Evolutionary conservation across 192 early-diverging fungal genomes (phyloP).

Genomic region (Chytriomyces hyalinus): DNA sequence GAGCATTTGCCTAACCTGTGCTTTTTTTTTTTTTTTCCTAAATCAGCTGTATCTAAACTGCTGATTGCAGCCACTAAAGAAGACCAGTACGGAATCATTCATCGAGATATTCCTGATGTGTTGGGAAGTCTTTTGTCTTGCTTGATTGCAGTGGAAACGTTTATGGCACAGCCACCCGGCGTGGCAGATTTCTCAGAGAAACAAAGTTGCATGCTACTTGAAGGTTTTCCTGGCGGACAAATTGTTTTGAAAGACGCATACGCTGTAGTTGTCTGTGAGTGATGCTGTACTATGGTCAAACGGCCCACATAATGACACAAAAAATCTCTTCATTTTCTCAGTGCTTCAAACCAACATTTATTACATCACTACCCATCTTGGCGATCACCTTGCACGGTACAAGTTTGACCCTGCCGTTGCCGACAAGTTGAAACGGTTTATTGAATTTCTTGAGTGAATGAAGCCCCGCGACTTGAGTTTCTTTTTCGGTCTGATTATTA

Average conservation of each 20-base stretch:
- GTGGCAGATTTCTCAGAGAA: background rate
- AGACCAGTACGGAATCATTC: constrained; percentile 35
- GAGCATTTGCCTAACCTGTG: background rate
- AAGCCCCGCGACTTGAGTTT: no score
- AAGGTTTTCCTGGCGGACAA: background rate
- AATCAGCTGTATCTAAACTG: constrained; percentile 21
- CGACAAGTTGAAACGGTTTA: constrained; percentile 23
- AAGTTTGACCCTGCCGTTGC: constrained; percentile 16
- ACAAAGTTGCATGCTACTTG: background rate
- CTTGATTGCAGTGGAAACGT: constrained; percentile 20
- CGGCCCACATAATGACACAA: no score
- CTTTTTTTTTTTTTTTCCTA: constrained; percentile 4
- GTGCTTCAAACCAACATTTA: constrained; percentile 32
- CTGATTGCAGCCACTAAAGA: constrained; percentile 34
- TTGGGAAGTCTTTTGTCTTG: constrained; percentile 20
- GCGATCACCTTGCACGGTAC: constrained; percentile 25
- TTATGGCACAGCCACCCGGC: constrained; percentile 14
- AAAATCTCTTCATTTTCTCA: background rate
- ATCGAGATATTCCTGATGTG: constrained; percentile 28
- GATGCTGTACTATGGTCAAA: background rate
- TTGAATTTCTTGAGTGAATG: constrained; percentile 19
- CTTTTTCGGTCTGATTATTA: no score
- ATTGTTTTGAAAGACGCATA: constrained; percentile 8
- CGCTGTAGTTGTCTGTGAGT: constrained; percentile 17
- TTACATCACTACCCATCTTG: constrained; percentile 15